Evolutionary conservation across 306 rosid species (phyloP).

Genomic region (Dryas drummondii): DNA sequence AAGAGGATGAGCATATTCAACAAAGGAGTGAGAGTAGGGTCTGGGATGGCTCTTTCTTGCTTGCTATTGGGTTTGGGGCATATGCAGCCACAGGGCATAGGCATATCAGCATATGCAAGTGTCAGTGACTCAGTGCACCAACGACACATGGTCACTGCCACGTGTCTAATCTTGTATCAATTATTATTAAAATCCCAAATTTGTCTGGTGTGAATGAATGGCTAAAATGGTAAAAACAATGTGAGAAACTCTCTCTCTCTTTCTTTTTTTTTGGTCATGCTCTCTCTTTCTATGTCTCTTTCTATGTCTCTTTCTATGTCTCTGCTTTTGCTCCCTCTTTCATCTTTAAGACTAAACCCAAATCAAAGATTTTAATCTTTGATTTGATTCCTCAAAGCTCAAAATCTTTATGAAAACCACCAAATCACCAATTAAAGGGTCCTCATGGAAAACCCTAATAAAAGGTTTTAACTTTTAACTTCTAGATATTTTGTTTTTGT

Average conservation of each 20-base stretch:
- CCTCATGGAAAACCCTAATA: conserved; percentile 13
- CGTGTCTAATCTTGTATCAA: conserved; percentile 9
- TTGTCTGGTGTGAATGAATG: conserved; percentile 51
- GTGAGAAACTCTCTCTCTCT: too few species aligned
- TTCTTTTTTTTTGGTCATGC: not conserved
- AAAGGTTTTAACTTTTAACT: not conserved
- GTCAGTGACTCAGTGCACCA: conserved; percentile 19
- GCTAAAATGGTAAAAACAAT: conserved; percentile 14
- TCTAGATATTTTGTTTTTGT: not conserved
- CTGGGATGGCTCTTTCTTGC: not conserved
- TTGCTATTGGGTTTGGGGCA: not conserved
- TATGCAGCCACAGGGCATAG: not conserved
- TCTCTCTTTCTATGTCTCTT: too few species aligned
- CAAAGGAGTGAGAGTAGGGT: not conserved
- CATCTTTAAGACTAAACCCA: not conserved
- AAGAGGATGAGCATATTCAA: conserved; percentile 37
- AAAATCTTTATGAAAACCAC: conserved; percentile 19
- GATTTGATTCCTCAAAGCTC: conserved; percentile 34
- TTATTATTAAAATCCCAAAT: conserved; percentile 9
- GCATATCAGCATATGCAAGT: conserved; percentile 19
- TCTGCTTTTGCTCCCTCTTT: not conserved
- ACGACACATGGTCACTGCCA: conserved; percentile 20
- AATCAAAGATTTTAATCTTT: conserved; percentile 7
- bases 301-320: not conserved
- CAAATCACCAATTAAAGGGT: not conserved